Conservation (phyloP, 139 green algal species). For the Haematococcus lacustris region DNA sequence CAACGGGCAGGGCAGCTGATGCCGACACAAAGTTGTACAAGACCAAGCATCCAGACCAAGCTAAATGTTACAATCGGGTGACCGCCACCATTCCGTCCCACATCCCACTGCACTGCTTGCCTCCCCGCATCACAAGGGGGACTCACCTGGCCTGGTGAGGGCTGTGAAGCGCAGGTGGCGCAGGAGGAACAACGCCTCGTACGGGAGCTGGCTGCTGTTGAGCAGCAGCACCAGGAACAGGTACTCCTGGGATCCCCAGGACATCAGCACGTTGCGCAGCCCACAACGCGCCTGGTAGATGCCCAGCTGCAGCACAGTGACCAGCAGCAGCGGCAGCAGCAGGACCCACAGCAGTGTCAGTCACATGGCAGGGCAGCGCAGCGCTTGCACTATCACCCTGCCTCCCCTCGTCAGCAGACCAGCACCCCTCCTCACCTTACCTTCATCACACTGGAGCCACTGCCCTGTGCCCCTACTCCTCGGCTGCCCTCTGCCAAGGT, state of each 20-base stretch:
- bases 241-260: constrained; percentile 74
- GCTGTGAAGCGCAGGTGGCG: constrained; percentile 45
- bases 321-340: neutral
- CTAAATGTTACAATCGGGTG: no score
- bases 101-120: no score
- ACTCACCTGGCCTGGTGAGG: constrained; percentile 35
- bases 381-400: neutral
- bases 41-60: no score
- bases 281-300: constrained; percentile 36
- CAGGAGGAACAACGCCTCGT: constrained; percentile 68
- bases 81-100: no score
- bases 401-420: neutral
- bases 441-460: neutral
- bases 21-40: no score
- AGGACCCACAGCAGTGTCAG: neutral
- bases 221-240: constrained; percentile 70
- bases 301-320: constrained; percentile 1
- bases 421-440: neutral
- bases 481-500: neutral
- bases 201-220: constrained; percentile 55
- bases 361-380: no score
- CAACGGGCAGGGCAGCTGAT: no score
- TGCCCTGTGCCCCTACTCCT: neutral
- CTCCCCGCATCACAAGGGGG: no score
- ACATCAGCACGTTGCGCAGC: constrained; percentile 48